phyloP scores from a whole-genome alignment of 2,329 filamentous ascomycete species.

The Fusarium nisikadoi region DNA sequence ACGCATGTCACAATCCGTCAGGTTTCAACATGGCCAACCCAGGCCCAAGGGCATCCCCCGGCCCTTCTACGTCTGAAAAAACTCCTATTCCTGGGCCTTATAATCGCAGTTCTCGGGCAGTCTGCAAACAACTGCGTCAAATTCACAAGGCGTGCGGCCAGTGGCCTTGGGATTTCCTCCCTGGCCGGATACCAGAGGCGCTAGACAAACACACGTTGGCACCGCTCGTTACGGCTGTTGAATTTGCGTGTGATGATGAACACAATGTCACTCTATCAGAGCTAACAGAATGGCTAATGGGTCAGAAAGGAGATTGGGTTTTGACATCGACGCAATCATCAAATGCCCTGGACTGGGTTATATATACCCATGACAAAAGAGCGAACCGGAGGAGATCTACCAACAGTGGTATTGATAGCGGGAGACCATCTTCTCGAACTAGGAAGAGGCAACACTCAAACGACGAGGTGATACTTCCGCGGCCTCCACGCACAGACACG shows the following conservation, averaged over 20 bases:
- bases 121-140: constrained; percentile 4
- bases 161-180: constrained; percentile 5
- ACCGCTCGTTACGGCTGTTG: neutral
- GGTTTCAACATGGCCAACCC: constrained; percentile 4
- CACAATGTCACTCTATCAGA: neutral
- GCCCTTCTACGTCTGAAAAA: neutral
- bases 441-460: neutral
- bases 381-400: neutral
- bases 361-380: constrained; percentile 1
- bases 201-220: neutral
- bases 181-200: neutral
- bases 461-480: neutral
- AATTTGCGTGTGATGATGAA: neutral
- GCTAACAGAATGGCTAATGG: neutral
- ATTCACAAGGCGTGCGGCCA: neutral
- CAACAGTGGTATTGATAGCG: neutral
- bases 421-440: neutral
- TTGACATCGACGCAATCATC: neutral
- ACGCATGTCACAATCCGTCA: neutral
- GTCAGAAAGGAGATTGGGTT: neutral
- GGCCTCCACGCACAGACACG: neutral
- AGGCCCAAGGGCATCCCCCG: neutral
- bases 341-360: neutral
- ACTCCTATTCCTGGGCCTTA: neutral
- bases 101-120: neutral